Conservation (phyloP, 495 filamentous ascomycete species). For the Tuber melanosporum region DNA sequence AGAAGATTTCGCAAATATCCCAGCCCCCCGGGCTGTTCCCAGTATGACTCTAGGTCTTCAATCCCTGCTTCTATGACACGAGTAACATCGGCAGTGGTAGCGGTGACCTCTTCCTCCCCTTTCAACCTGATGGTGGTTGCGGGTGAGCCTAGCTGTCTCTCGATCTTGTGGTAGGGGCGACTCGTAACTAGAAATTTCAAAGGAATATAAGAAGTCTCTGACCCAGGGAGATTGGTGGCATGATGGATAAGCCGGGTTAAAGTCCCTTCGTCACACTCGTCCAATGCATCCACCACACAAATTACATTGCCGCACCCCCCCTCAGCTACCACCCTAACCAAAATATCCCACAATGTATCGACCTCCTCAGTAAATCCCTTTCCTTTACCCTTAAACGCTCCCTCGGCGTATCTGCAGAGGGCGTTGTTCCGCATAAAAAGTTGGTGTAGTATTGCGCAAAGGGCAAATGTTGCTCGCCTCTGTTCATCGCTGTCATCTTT, state of each 20-base stretch:
- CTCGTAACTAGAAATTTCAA: conserved; percentile 48
- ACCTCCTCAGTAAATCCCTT: conserved; percentile 32
- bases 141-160: conserved; percentile 16
- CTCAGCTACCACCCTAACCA: conserved; percentile 12
- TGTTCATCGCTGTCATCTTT: conserved; percentile 45
- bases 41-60: conserved; percentile 32
- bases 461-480: conserved; percentile 39
- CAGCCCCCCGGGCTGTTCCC: conserved; percentile 14
- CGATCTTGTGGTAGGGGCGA: conserved; percentile 46
- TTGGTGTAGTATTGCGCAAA: conserved; percentile 47
- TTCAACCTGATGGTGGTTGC: conserved; percentile 37
- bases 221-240: neutral
- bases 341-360: neutral
- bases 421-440: conserved; percentile 40
- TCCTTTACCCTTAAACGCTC: conserved; percentile 39
- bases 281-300: conserved; percentile 47
- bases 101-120: conserved; percentile 44
- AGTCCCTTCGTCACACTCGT: conserved; percentile 43
- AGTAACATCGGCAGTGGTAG: conserved; percentile 45
- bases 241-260: conserved; percentile 20
- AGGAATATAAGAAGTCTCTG: neutral
- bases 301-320: conserved; percentile 33
- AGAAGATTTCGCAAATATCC: conserved; percentile 30
- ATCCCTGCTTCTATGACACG: conserved; percentile 43
- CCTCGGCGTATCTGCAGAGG: conserved; percentile 40